Percentiles rank a stretch among this genome's conserved stretches.
phyloP scores from a whole-genome alignment of 2,329 filamentous ascomycete species.

The Hypomyces rosellus region DNA sequence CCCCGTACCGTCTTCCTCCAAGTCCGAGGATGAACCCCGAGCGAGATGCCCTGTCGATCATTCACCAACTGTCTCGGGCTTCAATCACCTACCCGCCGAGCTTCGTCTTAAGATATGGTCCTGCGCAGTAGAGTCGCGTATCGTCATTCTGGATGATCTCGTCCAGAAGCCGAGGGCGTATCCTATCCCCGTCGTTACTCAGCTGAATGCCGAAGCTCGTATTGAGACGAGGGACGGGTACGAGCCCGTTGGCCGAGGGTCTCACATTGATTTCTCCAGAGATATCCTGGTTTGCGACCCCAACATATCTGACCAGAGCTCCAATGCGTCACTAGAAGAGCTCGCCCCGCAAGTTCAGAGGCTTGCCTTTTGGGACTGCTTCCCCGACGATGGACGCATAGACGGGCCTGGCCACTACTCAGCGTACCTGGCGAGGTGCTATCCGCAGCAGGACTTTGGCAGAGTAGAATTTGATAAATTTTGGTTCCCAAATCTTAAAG shows the following conservation, averaged over 20 bases:
- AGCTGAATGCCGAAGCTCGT: constrained; percentile 30
- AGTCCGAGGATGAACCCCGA: constrained; percentile 7
- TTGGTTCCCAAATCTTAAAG: constrained; percentile 33
- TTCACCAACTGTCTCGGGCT: constrained; percentile 15
- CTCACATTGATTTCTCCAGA: constrained; percentile 30
- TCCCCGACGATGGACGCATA: constrained; percentile 31
- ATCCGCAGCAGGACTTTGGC: constrained; percentile 24
- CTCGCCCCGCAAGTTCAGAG: constrained; percentile 28
- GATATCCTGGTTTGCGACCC: constrained; percentile 34
- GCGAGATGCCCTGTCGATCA: constrained; percentile 1
- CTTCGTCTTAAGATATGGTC: constrained; percentile 34
- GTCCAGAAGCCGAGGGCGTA: constrained; percentile 24
- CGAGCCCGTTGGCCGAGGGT: constrained; percentile 28
- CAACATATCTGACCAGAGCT: constrained; percentile 27
- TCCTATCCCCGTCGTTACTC: constrained; percentile 30
- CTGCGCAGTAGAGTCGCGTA: constrained; percentile 29
- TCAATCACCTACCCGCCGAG: constrained; percentile 28
- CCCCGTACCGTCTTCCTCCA: constrained; percentile 4
- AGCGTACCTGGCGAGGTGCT: constrained; percentile 28
- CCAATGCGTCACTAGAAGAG: constrained; percentile 26
- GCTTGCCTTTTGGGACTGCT: constrained; percentile 35
- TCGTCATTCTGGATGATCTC: constrained; percentile 31
- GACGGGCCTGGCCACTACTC: constrained; percentile 29
- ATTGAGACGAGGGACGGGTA: constrained; percentile 29
- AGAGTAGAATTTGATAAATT: constrained; percentile 31